phyloP scores from a whole-genome alignment of 768 basidiomycete species.

The Podaxis sp. region DNA sequence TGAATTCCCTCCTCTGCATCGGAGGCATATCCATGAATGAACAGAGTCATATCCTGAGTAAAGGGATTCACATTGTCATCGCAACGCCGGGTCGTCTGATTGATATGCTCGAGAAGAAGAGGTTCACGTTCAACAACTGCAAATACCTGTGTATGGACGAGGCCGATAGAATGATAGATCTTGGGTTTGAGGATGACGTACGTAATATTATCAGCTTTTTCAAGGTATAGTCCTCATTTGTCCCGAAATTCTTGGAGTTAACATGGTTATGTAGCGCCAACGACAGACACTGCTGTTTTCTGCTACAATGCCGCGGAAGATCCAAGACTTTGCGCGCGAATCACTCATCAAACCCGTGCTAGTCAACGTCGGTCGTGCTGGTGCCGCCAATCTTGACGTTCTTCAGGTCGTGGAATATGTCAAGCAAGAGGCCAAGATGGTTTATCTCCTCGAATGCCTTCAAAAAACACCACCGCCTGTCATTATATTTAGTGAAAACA shows the following conservation, averaged over 20 bases:
- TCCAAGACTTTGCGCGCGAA: conserved; percentile 97
- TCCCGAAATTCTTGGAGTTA: neutral
- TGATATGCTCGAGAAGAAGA: conserved; percentile 96
- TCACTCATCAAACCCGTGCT: conserved; percentile 93
- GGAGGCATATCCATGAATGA: conserved; percentile 99
- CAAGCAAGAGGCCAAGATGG: conserved; percentile 99
- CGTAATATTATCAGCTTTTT: conserved; percentile 99
- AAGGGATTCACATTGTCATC: conserved; percentile 93
- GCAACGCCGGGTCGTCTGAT: conserved; percentile 96
- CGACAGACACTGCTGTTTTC: conserved; percentile 97
- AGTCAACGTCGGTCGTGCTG: conserved; percentile 97
- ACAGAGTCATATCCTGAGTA: conserved; percentile 87
- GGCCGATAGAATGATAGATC: conserved; percentile 98
- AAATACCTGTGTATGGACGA: conserved; percentile 99
- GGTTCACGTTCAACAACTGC: conserved; percentile 90
- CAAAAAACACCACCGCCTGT: conserved; percentile 99
- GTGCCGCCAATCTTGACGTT: conserved; percentile 96
- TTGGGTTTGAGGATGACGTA: conserved; percentile 99
- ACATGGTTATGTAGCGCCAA: conserved; percentile 60
- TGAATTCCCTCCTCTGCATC: conserved; percentile 91
- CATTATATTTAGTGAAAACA: conserved; percentile 97
- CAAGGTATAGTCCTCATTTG: conserved; percentile 54
- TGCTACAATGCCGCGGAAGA: conserved; percentile 98
- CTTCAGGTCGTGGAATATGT: conserved; percentile 98
- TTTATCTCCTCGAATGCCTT: conserved; percentile 94